Conservation (phyloP, 2,329 filamentous ascomycete species). For the Periglandula ipomoeae region DNA sequence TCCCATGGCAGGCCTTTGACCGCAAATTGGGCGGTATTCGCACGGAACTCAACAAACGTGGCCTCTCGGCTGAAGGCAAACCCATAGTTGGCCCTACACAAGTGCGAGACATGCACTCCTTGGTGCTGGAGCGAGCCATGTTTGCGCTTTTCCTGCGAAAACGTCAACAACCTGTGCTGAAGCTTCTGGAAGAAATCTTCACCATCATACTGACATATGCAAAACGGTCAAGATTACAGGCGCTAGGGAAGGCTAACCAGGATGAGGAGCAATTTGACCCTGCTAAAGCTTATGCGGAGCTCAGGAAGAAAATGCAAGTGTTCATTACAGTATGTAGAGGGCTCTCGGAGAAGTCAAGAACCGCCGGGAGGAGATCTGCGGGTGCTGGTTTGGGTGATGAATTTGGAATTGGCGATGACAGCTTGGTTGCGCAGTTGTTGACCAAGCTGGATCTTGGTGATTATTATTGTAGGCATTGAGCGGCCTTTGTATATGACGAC, state of each 20-base stretch:
- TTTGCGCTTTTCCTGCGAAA: constrained; percentile 64
- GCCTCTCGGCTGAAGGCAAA: constrained; percentile 24
- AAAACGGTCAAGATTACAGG: constrained; percentile 34
- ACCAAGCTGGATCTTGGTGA: constrained; percentile 61
- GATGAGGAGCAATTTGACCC: constrained; percentile 13
- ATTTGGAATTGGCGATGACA: constrained; percentile 34
- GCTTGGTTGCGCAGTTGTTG: constrained; percentile 59
- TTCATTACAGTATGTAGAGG: constrained; percentile 66
- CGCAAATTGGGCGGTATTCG: constrained; percentile 56
- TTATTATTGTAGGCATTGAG: constrained; percentile 42
- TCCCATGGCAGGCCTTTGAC: constrained; percentile 65
- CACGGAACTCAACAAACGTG: constrained; percentile 37
- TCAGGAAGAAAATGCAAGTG: constrained; percentile 62
- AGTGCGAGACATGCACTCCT: constrained; percentile 61
- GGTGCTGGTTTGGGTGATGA: constrained; percentile 15
- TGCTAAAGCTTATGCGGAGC: constrained; percentile 48
- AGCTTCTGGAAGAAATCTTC: constrained; percentile 70
- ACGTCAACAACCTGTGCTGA: constrained; percentile 63
- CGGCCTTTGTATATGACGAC: background rate
- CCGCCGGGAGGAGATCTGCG: constrained; percentile 16
- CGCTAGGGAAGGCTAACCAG: constrained; percentile 20
- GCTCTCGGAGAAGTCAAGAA: constrained; percentile 52
- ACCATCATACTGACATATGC: constrained; percentile 62
- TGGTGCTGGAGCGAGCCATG: constrained; percentile 66
- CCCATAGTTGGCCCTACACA: constrained; percentile 47